Conservation (phyloP, 805 yeast species). For the Candida coleopterorum region DNA sequence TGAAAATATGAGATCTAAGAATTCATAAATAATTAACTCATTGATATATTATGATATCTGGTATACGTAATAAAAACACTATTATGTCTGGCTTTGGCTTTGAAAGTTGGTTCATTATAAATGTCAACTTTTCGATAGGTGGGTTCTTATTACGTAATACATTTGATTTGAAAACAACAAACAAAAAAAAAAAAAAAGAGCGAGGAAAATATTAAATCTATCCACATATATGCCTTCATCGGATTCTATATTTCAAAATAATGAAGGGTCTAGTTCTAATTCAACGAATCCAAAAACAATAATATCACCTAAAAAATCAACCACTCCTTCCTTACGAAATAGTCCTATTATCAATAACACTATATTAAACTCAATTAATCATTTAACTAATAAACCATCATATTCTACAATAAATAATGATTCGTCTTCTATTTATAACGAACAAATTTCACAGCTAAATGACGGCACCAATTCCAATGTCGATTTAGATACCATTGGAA, state of each 20-base stretch:
- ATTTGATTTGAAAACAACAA: too few species aligned
- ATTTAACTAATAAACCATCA: background rate
- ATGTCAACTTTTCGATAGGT: too few species aligned
- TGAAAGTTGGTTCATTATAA: too few species aligned
- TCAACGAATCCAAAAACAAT: background rate
- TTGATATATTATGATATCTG: too few species aligned
- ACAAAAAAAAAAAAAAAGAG: too few species aligned
- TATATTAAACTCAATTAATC: background rate
- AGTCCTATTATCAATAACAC: background rate
- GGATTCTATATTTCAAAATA: conserved; percentile 3
- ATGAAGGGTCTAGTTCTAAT: background rate
- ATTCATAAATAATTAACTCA: too few species aligned
- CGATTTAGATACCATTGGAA: conserved; percentile 28
- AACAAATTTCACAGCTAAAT: conserved; percentile 8
- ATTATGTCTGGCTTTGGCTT: too few species aligned
- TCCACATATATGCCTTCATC: background rate
- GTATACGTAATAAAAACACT: too few species aligned
- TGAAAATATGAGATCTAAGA: too few species aligned
- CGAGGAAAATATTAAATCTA: too few species aligned
- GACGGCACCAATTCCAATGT: conserved; percentile 13
- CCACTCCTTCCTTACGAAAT: conserved; percentile 5
- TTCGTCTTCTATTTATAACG: conserved; percentile 1
- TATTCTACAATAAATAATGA: background rate
- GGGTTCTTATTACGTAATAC: too few species aligned
- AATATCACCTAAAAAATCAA: background rate